Conservation (phyloP, 192 early-diverging fungal genomes). For the Backusella psychrophila region DNA sequence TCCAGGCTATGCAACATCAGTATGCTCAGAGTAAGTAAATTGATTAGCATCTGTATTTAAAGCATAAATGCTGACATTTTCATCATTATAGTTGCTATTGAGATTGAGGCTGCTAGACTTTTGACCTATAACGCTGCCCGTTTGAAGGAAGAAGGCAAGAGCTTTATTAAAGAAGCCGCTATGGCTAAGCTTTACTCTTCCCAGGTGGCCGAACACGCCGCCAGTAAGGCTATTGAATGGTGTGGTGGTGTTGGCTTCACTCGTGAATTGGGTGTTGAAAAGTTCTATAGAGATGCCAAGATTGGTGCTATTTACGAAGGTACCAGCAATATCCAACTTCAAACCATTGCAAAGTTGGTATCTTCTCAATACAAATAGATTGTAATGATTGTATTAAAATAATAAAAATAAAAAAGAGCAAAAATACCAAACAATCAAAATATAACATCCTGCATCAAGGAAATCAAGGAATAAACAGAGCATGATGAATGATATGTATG, state of each 20-base stretch:
- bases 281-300: conserved; percentile 96
- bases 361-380: conserved; percentile 34
- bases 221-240: conserved; percentile 94
- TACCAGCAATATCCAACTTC: conserved; percentile 96
- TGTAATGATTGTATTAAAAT: not conserved
- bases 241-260: conserved; percentile 98
- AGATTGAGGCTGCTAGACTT: conserved; percentile 96
- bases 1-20: conserved; percentile 72
- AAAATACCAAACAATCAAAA: not conserved
- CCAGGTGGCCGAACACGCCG: conserved; percentile 87
- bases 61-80: not conserved
- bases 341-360: conserved; percentile 77
- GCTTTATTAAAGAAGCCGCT: conserved; percentile 94
- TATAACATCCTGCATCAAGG: too few species aligned
- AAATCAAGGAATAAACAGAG: not conserved
- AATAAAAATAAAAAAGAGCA: not conserved
- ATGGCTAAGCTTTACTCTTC: conserved; percentile 98
- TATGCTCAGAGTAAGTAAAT: conserved; percentile 52
- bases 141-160: conserved; percentile 88
- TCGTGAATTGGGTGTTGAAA: conserved; percentile 69
- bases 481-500: not conserved
- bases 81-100: conserved; percentile 61
- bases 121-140: conserved; percentile 97
- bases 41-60: not conserved
- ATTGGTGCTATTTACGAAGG: conserved; percentile 97